phyloP scores from a whole-genome alignment of 257 asterid genomes.

The Ehretia macrophylla region DNA sequence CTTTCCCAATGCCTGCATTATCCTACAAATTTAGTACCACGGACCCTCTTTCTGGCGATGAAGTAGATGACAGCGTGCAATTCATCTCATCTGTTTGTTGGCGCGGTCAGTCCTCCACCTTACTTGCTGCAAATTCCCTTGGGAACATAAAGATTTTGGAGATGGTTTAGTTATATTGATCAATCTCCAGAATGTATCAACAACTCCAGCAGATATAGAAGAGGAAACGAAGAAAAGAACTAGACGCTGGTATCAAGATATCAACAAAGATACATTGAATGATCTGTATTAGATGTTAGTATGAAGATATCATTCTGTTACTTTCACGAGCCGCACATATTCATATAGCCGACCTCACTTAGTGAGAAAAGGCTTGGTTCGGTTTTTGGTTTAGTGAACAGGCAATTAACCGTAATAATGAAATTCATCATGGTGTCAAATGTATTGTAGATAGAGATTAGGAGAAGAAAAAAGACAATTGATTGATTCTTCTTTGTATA shows the following conservation, averaged over 20 bases:
- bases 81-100: slow-evolving; percentile 95
- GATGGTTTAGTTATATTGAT: slow-evolving; percentile 49
- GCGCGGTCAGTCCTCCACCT: slow-evolving; percentile 83
- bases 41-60: slow-evolving; percentile 68
- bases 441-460: slow-evolving; percentile 25
- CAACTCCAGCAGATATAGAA: no score
- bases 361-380: no score
- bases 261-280: no score
- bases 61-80: slow-evolving; percentile 65
- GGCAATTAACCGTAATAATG: no score
- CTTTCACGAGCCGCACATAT: no score
- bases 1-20: slow-evolving; percentile 81
- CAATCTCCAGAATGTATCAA: no score
- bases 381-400: no score
- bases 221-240: no score
- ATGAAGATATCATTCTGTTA: no score
- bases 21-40: slow-evolving; percentile 65
- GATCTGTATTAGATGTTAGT: not conserved
- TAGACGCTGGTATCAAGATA: no score
- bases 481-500: slow-evolving; percentile 20
- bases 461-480: slow-evolving; percentile 6
- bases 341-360: no score
- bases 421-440: no score
- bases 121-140: slow-evolving; percentile 92
- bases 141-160: slow-evolving; percentile 91